Evolutionary conservation across 306 rosid genomes (phyloP).

Genomic region (Castanospermum australe): DNA sequence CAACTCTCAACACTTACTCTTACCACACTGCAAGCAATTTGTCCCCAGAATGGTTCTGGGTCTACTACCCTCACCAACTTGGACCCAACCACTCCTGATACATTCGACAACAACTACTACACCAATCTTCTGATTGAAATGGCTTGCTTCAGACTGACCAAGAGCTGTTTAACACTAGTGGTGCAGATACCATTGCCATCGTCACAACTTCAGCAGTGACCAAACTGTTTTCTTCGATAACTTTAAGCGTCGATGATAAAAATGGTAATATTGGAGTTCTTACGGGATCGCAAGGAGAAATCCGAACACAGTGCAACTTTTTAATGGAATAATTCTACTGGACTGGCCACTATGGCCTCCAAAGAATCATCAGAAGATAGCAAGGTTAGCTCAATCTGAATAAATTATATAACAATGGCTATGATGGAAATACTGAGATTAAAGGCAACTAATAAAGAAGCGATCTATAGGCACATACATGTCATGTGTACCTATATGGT

Average conservation of each 20-base stretch:
- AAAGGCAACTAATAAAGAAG: no score
- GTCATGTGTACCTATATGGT: no score
- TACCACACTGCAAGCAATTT: neutral
- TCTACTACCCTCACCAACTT: neutral
- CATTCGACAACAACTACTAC: neutral
- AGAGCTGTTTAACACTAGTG: neutral
- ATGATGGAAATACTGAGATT: no score
- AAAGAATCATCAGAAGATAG: neutral
- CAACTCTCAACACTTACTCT: neutral
- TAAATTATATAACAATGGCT: no score
- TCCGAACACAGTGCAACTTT: neutral
- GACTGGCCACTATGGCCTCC: neutral
- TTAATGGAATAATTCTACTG: neutral
- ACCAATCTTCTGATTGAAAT: neutral
- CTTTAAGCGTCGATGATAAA: neutral
- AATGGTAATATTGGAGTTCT: neutral
- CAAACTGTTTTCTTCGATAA: neutral
- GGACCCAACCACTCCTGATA: neutral
- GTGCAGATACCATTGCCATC: neutral
- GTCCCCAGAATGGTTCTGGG: neutral
- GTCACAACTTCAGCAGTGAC: neutral
- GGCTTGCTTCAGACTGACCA: constrained; percentile 7
- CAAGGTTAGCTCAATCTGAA: neutral
- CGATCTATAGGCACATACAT: no score
- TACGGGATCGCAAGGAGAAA: neutral